Percentiles rank a stretch among this genome's conserved stretches.
phyloP scores from a whole-genome alignment of 148 eudicot genomes.

The Gaultheria prostrata region DNA sequence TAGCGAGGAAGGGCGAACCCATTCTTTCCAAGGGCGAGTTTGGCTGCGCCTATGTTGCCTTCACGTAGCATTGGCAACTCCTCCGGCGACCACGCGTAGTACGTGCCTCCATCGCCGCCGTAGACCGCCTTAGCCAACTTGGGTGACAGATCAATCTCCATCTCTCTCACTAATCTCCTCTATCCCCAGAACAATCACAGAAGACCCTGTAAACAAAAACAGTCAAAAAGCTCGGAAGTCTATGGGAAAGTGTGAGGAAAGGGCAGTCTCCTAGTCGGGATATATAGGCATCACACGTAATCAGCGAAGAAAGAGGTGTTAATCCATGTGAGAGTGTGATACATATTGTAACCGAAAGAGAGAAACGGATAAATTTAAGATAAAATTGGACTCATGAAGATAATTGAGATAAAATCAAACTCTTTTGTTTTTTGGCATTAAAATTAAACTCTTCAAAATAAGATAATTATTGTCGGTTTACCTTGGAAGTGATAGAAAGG shows the following conservation, averaged over 20 bases:
- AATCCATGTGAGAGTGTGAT: no score
- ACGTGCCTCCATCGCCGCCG: slow-evolving; percentile 62
- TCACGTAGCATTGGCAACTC: slow-evolving; percentile 71
- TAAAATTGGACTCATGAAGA: not conserved
- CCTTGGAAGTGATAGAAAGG: no score
- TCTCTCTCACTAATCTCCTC: slow-evolving; percentile 17
- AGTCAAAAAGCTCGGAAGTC: not conserved
- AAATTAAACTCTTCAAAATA: not conserved
- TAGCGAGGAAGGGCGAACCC: slow-evolving; percentile 80
- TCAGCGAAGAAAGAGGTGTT: no score
- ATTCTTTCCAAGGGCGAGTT: slow-evolving; percentile 52
- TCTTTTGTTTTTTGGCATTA: not conserved
- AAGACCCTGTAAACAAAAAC: not conserved
- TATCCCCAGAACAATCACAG: not conserved
- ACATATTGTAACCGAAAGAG: not conserved
- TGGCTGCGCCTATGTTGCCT: slow-evolving; percentile 77
- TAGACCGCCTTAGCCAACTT: slow-evolving; percentile 43
- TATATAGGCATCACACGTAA: not conserved
- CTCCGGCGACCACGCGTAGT: slow-evolving; percentile 64
- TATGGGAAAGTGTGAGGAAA: not conserved
- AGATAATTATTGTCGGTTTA: not conserved
- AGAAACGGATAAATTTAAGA: not conserved
- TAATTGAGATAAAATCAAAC: not conserved
- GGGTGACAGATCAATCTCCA: slow-evolving; percentile 76
- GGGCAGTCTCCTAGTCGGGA: not conserved